A percentile compares a stretch with the other conserved stretches of the same genome.
Conservation (phyloP, 2,329 filamentous ascomycete species). For the Pseudogymnoascus pannorum region DNA sequence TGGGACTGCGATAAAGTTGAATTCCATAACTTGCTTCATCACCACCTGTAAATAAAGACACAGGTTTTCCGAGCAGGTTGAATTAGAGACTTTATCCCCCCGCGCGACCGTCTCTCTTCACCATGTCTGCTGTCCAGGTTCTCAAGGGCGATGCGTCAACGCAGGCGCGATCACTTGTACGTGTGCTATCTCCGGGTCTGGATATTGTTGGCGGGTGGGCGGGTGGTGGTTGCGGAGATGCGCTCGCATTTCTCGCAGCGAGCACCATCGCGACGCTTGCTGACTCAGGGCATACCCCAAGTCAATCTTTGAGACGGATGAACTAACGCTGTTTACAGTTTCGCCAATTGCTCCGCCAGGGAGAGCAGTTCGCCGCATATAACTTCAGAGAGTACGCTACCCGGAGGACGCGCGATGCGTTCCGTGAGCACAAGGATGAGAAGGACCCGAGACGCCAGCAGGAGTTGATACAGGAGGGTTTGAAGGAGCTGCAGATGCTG, state of each 20-base stretch:
- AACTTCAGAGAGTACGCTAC: conserved; percentile 97
- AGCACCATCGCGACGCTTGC: background rate
- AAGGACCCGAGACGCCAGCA: conserved; percentile 71
- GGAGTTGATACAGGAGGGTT: conserved; percentile 79
- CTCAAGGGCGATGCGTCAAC: conserved; percentile 24
- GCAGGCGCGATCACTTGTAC: conserved; percentile 29
- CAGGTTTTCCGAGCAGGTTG: background rate
- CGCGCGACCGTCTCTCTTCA: conserved; percentile 11
- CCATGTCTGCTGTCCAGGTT: conserved; percentile 24
- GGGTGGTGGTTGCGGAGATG: background rate
- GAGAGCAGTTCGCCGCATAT: conserved; percentile 82
- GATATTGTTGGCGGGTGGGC: background rate
- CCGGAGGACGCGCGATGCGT: conserved; percentile 83
- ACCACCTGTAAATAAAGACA: background rate
- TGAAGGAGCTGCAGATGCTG: conserved; percentile 79
- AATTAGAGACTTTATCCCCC: background rate
- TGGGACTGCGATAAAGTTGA: background rate
- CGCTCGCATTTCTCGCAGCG: background rate
- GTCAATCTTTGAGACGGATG: no score
- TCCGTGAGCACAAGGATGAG: conserved; percentile 69
- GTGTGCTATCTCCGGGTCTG: conserved; percentile 11
- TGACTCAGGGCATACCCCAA: no score
- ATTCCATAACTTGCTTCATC: background rate
- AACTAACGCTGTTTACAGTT: conserved; percentile 49
- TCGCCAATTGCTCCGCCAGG: conserved; percentile 81